Base-by-base conservation (phyloP, 768 basidiomycete genomes). In the Coprinopsis sp. region DNA sequence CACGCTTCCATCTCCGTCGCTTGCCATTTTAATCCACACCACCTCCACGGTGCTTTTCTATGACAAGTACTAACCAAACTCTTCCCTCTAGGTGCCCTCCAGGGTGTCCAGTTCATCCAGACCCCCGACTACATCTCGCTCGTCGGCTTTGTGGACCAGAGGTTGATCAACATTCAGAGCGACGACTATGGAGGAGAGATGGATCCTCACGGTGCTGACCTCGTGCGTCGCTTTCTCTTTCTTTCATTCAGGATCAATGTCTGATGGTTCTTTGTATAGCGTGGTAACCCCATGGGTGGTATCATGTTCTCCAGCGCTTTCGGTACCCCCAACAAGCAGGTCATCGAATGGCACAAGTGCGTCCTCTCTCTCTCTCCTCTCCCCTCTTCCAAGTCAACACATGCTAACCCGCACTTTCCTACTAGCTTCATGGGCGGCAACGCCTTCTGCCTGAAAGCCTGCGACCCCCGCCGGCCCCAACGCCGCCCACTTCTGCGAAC, bases 211-310 rank as follows among this genome's bases (percentile, higher is more conserved):
- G 86, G 87, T 36, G 84, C 84, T 44, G 86, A 87, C 60, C 44
- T 59, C 31, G 67, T 60, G 29, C 40, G 40, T 42, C 27, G n/a
- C 40, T 30, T 42, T n/a, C 13, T n/a, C 31, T 24, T 30, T 33
- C 27, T 13, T 28, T 27, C 42, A 28, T n/a, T 28, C 6, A 28
- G 16, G 12, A 4, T 4, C 10, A 42, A 11, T 42, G 28, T 14
- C 27, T 10, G 6, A 39, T 10, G 6, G 19, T 30, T 4, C n/a
- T n/a, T 53, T n/a, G n/a, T n/a, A n/a, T 53, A 85, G 77, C 78
- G 84, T 51, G 90, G 89, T n/a, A 92, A 89, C 67, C 85, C 85
- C 1, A 72, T 87, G 36, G 87, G 88, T 54, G 84, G 79, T 33
- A 60, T 90, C 24, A 45, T 88, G 19, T 91, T 77, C 67, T 78